A percentile compares a stretch with the other conserved stretches of the same genome.
Conservation (phyloP, 306 rosid species). For the Fragaria vesca region DNA sequence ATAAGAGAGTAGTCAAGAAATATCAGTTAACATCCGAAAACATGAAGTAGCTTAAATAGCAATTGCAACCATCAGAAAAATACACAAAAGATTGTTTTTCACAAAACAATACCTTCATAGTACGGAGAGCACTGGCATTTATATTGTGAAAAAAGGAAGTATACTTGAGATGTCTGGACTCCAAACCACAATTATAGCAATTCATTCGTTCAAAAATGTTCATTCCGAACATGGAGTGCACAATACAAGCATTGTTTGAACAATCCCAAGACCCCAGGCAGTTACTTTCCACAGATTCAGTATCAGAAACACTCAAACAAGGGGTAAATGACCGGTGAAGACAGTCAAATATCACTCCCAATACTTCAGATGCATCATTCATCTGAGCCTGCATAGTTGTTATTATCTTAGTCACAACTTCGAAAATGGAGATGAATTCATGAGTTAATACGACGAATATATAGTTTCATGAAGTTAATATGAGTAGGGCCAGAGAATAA, state of each 20-base stretch:
- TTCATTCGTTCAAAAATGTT: slow-evolving; percentile 87
- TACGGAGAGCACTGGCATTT: slow-evolving; percentile 90
- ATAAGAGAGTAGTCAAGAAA: neutral
- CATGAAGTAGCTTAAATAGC: slow-evolving; percentile 23
- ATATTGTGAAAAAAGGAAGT: slow-evolving; percentile 94
- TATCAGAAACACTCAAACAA: slow-evolving; percentile 53
- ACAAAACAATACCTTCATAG: slow-evolving; percentile 65
- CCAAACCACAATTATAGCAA: slow-evolving; percentile 72
- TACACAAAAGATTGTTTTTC: neutral
- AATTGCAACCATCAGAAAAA: slow-evolving; percentile 16
- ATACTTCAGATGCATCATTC: slow-evolving; percentile 99
- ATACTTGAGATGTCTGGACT: slow-evolving; percentile 86
- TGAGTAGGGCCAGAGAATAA: neutral
- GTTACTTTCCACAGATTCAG: slow-evolving; percentile 65
- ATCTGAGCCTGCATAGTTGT: slow-evolving; percentile 76
- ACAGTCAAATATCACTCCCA: slow-evolving; percentile 84
- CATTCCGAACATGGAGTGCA: slow-evolving; percentile 89
- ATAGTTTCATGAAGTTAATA: neutral
- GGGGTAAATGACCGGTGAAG: slow-evolving; percentile 77
- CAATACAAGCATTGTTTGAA: slow-evolving; percentile 70
- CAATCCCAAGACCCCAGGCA: slow-evolving; percentile 84
- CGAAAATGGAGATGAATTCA: slow-evolving; percentile 18
- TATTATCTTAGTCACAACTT: slow-evolving; percentile 35
- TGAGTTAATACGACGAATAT: neutral
- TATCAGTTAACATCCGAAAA: slow-evolving; percentile 22